Conservation (phyloP, 75 land plant species). For the Isoetes taiwanensis region DNA sequence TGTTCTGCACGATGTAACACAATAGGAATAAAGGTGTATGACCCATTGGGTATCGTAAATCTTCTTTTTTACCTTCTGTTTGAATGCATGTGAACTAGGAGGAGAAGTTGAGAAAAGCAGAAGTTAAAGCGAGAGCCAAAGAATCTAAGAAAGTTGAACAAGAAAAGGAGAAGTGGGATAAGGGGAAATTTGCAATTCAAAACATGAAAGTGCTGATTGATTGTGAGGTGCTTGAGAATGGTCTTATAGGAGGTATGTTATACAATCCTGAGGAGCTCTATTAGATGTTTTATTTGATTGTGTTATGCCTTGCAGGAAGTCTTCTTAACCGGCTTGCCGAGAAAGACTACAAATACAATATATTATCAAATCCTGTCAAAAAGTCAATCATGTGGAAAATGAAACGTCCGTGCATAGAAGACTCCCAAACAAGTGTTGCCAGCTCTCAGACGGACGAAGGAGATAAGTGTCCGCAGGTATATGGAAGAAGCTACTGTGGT, state of each 20-base stretch:
- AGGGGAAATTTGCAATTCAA: conserved; percentile 76
- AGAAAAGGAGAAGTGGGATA: conserved; percentile 83
- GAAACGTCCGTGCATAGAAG: conserved; percentile 47
- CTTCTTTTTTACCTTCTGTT: too few relatives aligned
- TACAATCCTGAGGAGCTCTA: not conserved
- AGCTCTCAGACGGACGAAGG: too few relatives aligned
- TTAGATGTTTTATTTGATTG: not conserved
- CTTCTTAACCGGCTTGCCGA: conserved; percentile 72
- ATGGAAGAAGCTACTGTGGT: too few relatives aligned
- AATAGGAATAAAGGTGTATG: too few relatives aligned
- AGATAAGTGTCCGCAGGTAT: too few relatives aligned
- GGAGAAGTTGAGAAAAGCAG: conserved; percentile 63
- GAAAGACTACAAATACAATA: conserved; percentile 50
- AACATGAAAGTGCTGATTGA: conserved; percentile 73
- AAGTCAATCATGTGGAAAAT: conserved; percentile 79
- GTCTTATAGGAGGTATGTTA: conserved; percentile 54
- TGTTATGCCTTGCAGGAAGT: conserved; percentile 34
- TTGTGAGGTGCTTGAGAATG: conserved; percentile 58
- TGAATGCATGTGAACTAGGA: conserved; percentile 24
- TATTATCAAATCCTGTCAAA: conserved; percentile 57
- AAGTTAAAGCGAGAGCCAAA: conserved; percentile 59
- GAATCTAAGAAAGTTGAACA: conserved; percentile 47
- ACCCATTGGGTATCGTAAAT: too few relatives aligned
- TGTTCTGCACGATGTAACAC: too few relatives aligned
- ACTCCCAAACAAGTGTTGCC: conserved; percentile 35